These are phyloP conservation scores for Arachnomyces sp. DNA, from an alignment of 2,329 filamentous ascomycete species.

Conservation along the genomic window DNA sequence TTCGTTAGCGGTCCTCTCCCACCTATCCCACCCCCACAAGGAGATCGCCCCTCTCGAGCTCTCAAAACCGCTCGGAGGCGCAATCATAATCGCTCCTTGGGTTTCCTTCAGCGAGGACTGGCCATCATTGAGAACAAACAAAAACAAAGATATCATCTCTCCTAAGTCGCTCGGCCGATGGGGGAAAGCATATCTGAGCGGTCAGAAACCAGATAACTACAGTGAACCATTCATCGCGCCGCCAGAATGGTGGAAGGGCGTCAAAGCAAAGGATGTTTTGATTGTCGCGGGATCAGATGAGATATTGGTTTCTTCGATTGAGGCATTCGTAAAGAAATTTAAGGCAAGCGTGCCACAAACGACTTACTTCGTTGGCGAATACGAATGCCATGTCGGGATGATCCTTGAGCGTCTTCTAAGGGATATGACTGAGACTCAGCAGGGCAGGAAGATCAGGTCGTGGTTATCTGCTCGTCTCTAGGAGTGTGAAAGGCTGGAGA, in stretches of 20 bases:
- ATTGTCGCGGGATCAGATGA: constrained; percentile 51
- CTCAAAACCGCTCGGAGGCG: constrained; percentile 39
- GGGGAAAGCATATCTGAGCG: constrained; percentile 42
- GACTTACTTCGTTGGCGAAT: constrained; percentile 29
- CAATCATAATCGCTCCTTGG: constrained; percentile 54
- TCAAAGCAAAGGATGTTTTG: constrained; percentile 43
- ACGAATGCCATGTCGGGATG: constrained; percentile 36
- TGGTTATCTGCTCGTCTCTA: constrained; percentile 22
- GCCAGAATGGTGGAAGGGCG: constrained; percentile 46
- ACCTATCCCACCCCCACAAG: constrained; percentile 48
- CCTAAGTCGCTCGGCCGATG: constrained; percentile 36
- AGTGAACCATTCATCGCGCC: constrained; percentile 46
- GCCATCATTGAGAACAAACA: constrained; percentile 38
- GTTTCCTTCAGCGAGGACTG: constrained; percentile 43
- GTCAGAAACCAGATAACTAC: constrained; percentile 40
- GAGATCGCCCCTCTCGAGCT: constrained; percentile 39
- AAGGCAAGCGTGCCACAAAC: constrained; percentile 30
- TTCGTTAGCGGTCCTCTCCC: constrained; percentile 31
- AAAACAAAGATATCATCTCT: constrained; percentile 45
- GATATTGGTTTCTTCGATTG: constrained; percentile 50
- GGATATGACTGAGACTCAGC: constrained; percentile 29
- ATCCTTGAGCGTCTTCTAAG: constrained; percentile 33
- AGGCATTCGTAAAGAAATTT: constrained; percentile 43
- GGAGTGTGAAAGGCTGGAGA: constrained; percentile 23
- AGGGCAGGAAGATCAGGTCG: constrained; percentile 30